Evolutionary conservation across 257 asterid species (phyloP).

Genomic region (Rehmannia glutinosa): DNA sequence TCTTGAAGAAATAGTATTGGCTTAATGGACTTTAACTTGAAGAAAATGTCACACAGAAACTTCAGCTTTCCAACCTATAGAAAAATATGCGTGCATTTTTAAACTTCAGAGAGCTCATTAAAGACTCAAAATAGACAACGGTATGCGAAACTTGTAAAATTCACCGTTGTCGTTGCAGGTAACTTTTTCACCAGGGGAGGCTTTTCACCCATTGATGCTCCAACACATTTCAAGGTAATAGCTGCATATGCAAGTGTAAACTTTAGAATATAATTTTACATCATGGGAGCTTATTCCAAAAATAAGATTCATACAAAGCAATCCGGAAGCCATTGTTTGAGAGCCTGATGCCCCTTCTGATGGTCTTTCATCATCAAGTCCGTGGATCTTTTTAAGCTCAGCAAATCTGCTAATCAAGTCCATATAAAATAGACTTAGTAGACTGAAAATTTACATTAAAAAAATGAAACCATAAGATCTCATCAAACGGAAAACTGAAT

Average conservation of each 20-base stretch:
- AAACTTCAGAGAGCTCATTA: neutral
- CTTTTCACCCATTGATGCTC: slow-evolving; percentile 89
- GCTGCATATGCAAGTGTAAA: slow-evolving; percentile 41
- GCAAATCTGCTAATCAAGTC: slow-evolving; percentile 44
- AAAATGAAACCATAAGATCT: no score
- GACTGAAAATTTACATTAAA: neutral
- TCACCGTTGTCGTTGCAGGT: slow-evolving; percentile 84
- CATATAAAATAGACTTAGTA: neutral
- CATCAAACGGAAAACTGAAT: no score
- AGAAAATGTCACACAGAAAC: slow-evolving; percentile 84
- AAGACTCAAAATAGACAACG: neutral
- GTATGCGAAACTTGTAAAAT: neutral
- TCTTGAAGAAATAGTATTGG: slow-evolving; percentile 78
- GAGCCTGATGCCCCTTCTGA: slow-evolving; percentile 66
- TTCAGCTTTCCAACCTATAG: slow-evolving; percentile 88
- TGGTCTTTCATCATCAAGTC: slow-evolving; percentile 75
- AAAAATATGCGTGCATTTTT: neutral
- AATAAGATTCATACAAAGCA: slow-evolving; percentile 54
- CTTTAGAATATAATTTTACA: slow-evolving; percentile 6
- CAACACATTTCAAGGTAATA: slow-evolving; percentile 76
- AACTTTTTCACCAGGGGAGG: slow-evolving; percentile 61
- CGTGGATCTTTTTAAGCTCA: slow-evolving; percentile 74
- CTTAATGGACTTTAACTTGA: slow-evolving; percentile 77
- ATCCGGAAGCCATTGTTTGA: slow-evolving; percentile 85
- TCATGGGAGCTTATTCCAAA: neutral